Percentiles rank a stretch among this genome's conserved stretches.
These are phyloP conservation scores for Nevesoporus exiguus DNA, from an alignment of 768 basidiomycete species.

Conservation along the genomic window DNA sequence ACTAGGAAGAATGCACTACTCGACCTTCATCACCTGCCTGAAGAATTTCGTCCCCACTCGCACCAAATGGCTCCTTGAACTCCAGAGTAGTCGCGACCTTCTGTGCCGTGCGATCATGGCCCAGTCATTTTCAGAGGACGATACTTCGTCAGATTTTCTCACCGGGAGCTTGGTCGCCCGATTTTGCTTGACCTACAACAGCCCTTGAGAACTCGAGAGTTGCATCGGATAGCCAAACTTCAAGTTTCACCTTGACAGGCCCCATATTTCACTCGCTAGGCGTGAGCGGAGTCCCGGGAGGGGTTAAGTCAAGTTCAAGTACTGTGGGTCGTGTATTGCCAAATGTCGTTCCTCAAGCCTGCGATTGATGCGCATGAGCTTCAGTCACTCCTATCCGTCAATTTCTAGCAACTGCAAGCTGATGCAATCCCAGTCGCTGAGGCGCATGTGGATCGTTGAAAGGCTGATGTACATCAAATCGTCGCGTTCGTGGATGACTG, in stretches of 20 bases:
- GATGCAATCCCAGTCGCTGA: conserved; percentile 14
- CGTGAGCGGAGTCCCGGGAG: conserved; percentile 4
- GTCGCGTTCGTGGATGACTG: conserved; percentile 10
- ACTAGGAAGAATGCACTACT: not conserved
- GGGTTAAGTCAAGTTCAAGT: too few relatives aligned
- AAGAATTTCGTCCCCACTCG: conserved; percentile 4
- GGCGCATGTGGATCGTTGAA: conserved; percentile 9
- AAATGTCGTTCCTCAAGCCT: conserved; percentile 1
- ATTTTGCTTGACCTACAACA: conserved; percentile 10
- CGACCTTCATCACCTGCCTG: conserved; percentile 1
- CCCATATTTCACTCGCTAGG: conserved; percentile 6
- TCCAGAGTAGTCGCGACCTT: conserved; percentile 3
- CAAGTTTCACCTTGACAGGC: not conserved
- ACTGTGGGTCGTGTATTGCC: conserved; percentile 16
- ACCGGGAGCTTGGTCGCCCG: conserved; percentile 3
- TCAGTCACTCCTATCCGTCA: conserved; percentile 5
- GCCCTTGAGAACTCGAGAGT: not conserved
- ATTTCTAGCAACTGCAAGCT: conserved; percentile 7
- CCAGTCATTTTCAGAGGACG: conserved; percentile 7
- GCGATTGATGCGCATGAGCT: conserved; percentile 16
- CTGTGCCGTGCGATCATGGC: conserved; percentile 4
- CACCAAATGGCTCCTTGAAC: not conserved
- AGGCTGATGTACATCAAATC: conserved; percentile 13
- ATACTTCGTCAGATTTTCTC: not conserved
- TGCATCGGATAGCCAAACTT: too few relatives aligned